Evolutionary conservation across 768 basidiomycete genomes (phyloP).

Genomic region (Suillus fuscotomentosus): DNA sequence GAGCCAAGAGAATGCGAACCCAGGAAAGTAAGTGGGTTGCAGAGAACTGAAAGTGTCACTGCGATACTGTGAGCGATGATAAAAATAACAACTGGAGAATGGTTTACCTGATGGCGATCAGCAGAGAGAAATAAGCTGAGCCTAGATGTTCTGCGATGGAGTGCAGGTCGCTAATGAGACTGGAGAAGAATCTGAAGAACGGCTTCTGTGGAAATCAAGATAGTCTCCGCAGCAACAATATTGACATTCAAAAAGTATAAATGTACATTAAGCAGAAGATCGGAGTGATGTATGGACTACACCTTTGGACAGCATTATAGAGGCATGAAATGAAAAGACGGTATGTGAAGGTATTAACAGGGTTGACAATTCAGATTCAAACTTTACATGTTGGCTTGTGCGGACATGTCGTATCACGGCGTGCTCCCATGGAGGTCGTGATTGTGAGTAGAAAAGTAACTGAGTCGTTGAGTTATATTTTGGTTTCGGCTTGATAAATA

Average conservation of each 20-base stretch:
- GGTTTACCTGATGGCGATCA: conserved; percentile 82
- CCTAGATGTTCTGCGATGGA: conserved; percentile 84
- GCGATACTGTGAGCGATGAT: conserved; percentile 7
- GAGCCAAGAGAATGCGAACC: conserved; percentile 99
- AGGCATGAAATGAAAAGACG: background rate
- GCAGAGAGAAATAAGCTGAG: conserved; percentile 83
- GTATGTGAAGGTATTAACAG: too few relatives aligned
- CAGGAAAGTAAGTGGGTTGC: conserved; percentile 97
- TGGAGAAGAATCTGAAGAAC: too few relatives aligned
- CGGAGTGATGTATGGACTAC: background rate
- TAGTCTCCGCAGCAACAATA: background rate
- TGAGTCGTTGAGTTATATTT: too few relatives aligned
- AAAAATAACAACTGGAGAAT: background rate
- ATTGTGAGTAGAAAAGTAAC: too few relatives aligned
- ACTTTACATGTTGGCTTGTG: too few relatives aligned
- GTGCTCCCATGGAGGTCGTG: too few relatives aligned
- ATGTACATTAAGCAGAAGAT: background rate
- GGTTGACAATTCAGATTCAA: too few relatives aligned
- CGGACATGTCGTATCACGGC: too few relatives aligned
- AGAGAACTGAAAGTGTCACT: conserved; percentile 95
- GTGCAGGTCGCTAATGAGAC: too few relatives aligned
- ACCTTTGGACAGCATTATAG: background rate
- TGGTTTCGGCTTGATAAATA: too few relatives aligned
- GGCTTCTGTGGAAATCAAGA: too few relatives aligned
- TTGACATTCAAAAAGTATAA: background rate